Evolutionary conservation across 257 asterid species (phyloP), one percentile per base, ranked within the genome.

Genomic region (Scutellaria minor): DNA sequence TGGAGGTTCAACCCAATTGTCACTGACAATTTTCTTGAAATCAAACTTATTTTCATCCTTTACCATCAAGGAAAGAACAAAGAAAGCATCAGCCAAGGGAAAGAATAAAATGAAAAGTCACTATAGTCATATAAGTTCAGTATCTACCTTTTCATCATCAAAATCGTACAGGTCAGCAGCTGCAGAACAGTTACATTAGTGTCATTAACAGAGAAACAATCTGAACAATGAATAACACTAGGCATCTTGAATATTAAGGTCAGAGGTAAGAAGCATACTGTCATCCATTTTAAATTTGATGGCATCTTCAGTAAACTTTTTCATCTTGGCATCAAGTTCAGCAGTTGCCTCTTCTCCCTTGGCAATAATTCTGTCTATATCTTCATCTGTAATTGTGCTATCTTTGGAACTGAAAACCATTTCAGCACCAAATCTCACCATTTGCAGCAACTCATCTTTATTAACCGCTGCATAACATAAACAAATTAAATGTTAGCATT

Each of bases 361-460:
- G 60, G 99, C 99, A 82, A 95, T 95, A 67, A 95, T 95, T 70
- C 99, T 89, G 67, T 95, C 99, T 31, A 95, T 92, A 84, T 95
- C 99, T 78, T 95, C 99, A 83, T 95, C 99, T 9, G 99, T 95
- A 71, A 95, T 92, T 40, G 99, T 95, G 85, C 99, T 92, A 80
- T 92, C 99, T 82, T 95, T 95, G 80, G 98, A 92, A 77, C 96
- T 92, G 88, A 95, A 95, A 75, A 95, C 99, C 99, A 92, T 95
- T 88, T 92, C 99, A 58, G 99, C 99, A 65, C 99, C 99, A 85
- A 92, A 95, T 69, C 98, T 86, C 85, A 95, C 98, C 99, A 90
- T 95, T 80, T 95, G 98, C 69, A 95, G 89, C 72, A 95, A 88
- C 77, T 95, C 99, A 82, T 92, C 99, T 80, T 95, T 95, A 75